phyloP scores from a whole-genome alignment of 768 basidiomycete species.

The Boletus pseudo-olivaceus region DNA sequence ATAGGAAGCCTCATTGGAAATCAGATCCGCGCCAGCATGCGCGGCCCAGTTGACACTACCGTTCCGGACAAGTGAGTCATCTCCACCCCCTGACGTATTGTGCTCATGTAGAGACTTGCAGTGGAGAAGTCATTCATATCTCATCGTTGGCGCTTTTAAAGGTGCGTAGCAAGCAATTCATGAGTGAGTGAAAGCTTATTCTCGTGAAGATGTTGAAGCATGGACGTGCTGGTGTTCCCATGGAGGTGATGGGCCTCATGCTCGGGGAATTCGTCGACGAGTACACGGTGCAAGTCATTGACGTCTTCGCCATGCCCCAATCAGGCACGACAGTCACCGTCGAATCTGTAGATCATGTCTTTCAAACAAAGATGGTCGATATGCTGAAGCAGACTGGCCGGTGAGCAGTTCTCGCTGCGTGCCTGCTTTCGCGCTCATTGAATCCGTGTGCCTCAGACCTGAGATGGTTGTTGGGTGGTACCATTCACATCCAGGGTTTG shows the following conservation, averaged over 20 bases:
- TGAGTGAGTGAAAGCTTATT: constrained; percentile 1
- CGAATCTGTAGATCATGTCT: constrained; percentile 97
- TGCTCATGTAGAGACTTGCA: constrained; percentile 27
- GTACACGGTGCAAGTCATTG: constrained; percentile 90
- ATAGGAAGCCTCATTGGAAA: constrained; percentile 58
- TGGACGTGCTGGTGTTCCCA: constrained; percentile 96
- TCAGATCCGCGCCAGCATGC: constrained; percentile 42
- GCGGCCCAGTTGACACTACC: constrained; percentile 42
- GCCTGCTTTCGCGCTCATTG: not conserved
- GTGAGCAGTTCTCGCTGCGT: constrained; percentile 42
- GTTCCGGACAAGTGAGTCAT: constrained; percentile 72
- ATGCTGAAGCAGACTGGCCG: constrained; percentile 99
- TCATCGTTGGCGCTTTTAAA: constrained; percentile 96
- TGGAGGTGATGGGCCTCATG: constrained; percentile 99
- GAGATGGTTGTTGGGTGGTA: constrained; percentile 99
- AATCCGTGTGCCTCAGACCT: constrained; percentile 47
- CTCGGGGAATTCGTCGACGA: constrained; percentile 98
- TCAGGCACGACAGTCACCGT: constrained; percentile 97
- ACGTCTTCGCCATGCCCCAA: constrained; percentile 99
- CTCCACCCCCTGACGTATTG: not conserved
- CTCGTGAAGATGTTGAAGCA: constrained; percentile 93
- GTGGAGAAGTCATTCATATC: constrained; percentile 95
- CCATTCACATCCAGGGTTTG: constrained; percentile 99
- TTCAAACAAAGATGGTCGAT: constrained; percentile 97
- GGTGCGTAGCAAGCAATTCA: constrained; percentile 41